Percentiles rank a stretch among this genome's conserved stretches.
Evolutionary conservation across 306 rosid genomes (phyloP).

Genomic region (Prunus mume): DNA sequence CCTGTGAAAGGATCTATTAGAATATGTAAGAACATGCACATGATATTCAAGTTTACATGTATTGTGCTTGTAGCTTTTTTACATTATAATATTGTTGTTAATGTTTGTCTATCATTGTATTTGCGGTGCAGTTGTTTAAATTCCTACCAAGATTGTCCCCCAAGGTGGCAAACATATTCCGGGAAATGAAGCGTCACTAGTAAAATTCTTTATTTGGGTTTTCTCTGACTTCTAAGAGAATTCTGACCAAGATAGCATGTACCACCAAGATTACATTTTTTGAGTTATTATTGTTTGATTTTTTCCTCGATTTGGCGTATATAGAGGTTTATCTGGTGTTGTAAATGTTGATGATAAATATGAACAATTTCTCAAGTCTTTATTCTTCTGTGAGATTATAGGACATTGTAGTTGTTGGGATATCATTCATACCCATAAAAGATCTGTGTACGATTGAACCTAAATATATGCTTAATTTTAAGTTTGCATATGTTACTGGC

Average conservation of each 20-base stretch:
- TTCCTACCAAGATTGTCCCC: conserved; percentile 92
- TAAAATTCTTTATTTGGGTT: neutral
- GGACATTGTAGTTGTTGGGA: neutral
- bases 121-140: conserved; percentile 66
- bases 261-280: neutral
- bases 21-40: neutral
- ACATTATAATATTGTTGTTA: neutral
- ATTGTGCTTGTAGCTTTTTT: neutral
- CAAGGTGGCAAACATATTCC: conserved; percentile 66
- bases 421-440: neutral
- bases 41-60: neutral
- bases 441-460: neutral
- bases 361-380: neutral
- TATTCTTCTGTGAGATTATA: neutral
- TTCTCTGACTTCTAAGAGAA: neutral
- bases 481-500: neutral
- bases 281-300: neutral
- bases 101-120: neutral
- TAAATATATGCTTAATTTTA: neutral
- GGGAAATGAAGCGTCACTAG: conserved; percentile 86
- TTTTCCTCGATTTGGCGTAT: neutral
- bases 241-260: conserved; percentile 2
- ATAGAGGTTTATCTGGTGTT: conserved; percentile 1
- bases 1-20: neutral
- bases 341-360: neutral